phyloP scores from a whole-genome alignment of 345 rosid genomes.

The Ailanthus altissimus region DNA sequence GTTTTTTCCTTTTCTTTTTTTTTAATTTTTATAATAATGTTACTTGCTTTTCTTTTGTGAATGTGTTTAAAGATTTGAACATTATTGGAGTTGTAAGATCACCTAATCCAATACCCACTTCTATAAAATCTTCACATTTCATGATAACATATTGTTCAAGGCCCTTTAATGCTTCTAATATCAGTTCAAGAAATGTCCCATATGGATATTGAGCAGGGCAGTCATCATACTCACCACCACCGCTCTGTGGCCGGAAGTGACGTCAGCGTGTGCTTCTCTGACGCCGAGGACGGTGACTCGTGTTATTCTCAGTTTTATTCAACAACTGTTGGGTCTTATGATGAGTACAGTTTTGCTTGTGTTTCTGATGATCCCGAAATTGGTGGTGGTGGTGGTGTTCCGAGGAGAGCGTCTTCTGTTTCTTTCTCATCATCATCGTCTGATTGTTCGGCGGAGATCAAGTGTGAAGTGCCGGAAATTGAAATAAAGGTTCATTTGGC shows the following conservation, averaged over 20 bases:
- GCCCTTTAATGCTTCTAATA: slow-evolving; percentile 19
- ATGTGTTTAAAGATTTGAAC: slow-evolving; percentile 9
- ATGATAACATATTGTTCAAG: background rate
- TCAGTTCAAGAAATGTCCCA: slow-evolving; percentile 41
- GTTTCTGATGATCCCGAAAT: slow-evolving; percentile 48
- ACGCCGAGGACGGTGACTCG: slow-evolving; percentile 77
- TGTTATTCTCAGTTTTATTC: slow-evolving; percentile 85
- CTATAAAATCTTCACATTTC: slow-evolving; percentile 30
- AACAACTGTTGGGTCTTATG: slow-evolving; percentile 73
- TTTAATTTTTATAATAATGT: background rate
- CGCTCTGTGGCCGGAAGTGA: slow-evolving; percentile 36
- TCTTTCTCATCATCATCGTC: slow-evolving; percentile 20
- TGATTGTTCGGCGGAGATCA: slow-evolving; percentile 57
- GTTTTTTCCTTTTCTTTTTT: background rate
- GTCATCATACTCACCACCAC: slow-evolving; percentile 41
- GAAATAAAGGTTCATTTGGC: slow-evolving; percentile 51
- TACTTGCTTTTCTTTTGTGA: background rate
- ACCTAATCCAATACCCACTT: slow-evolving; percentile 42
- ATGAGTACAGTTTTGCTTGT: slow-evolving; percentile 52
- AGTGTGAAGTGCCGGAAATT: slow-evolving; percentile 32
- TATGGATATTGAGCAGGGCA: slow-evolving; percentile 69
- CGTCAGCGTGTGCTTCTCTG: slow-evolving; percentile 62
- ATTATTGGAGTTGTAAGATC: slow-evolving; percentile 41
- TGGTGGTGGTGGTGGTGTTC: slow-evolving; percentile 28
- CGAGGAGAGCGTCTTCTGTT: slow-evolving; percentile 61